Base-by-base conservation (phyloP, 768 basidiomycete genomes). In the Pluteus cervinus region DNA sequence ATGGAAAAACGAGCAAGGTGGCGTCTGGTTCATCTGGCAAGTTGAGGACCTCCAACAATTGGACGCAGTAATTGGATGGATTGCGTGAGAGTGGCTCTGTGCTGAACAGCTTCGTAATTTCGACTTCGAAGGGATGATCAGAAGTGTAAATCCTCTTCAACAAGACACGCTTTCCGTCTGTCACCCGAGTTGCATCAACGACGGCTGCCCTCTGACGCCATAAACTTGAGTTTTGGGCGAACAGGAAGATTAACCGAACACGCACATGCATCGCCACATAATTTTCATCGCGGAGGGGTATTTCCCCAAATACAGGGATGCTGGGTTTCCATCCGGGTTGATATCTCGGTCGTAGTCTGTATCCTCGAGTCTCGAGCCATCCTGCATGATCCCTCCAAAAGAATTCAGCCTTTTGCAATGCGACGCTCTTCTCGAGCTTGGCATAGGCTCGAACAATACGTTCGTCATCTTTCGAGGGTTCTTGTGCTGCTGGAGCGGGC, bases 51-150 rank as follows among this genome's bases (percentile, higher is more conserved):
- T 58, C 50, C 17, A 49, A 48, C 7, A 66, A 25, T 0, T 58
- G 62, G 3, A 61, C 51, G 10, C 63, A 65, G 32, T 63, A 61
- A n/a, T 67, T 71, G 29, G 44, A 36, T 24, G 55, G 41, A 35
- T 56, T 43, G 17, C 20, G 17, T 1, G 33, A 29, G 7, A 48
- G 33, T 32, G 6, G 42, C 33, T 8, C 43, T 37, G 11, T 39
- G 33, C n/a, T 47, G 39, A 56, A 44, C 50, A 56, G 44, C 38
- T 20, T 33, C 1, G 43, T 51, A 25, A 69, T 62, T 2, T 58
- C 43, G n/a, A 54, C 38, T 17, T 72, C 66, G 0, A 52, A 47
- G 0, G 11, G 5, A 14, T 37, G 18, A 2, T n/a, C n/a, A 0
- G 52, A 47, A 0, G 11, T 6, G 14, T 37, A 18, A 2, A 63